Evolutionary conservation across 345 rosid genomes (phyloP).

Genomic region (Linum tenue): DNA sequence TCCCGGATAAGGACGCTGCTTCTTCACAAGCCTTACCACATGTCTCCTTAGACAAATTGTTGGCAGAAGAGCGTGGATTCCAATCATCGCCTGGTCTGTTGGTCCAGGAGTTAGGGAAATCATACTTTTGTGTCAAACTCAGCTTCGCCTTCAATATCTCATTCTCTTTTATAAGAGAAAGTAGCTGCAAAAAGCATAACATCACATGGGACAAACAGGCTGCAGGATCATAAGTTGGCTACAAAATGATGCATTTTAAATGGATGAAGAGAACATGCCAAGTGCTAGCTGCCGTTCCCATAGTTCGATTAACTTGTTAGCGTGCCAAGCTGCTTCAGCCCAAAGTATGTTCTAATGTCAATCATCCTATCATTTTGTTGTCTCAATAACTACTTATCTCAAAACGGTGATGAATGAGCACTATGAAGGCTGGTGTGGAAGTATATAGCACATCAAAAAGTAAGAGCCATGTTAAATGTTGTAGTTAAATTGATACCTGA

Average conservation of each 20-base stretch:
- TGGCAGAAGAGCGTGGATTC: constrained; percentile 20
- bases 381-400: not conserved
- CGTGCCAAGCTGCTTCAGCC: too few species aligned
- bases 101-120: constrained; percentile 12
- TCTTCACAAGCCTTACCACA: constrained; percentile 19
- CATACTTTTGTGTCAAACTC: constrained; percentile 18
- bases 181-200: constrained; percentile 40
- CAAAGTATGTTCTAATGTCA: not conserved
- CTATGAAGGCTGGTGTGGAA: not conserved
- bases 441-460: not conserved
- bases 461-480: not conserved
- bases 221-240: not conserved
- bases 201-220: constrained; percentile 2
- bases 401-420: not conserved
- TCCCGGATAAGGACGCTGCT: constrained; percentile 24
- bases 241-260: not conserved
- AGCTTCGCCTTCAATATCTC: constrained; percentile 37
- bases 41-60: constrained; percentile 18
- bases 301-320: too few species aligned
- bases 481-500: constrained; percentile 39
- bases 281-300: too few species aligned
- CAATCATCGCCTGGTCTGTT: constrained; percentile 19
- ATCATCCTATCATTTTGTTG: not conserved
- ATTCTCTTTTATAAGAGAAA: constrained; percentile 44
- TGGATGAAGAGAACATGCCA: too few species aligned